These are phyloP conservation scores for Lathyrus tuberosus DNA, from an alignment of 306 rosid species.

Conservation along the genomic window DNA sequence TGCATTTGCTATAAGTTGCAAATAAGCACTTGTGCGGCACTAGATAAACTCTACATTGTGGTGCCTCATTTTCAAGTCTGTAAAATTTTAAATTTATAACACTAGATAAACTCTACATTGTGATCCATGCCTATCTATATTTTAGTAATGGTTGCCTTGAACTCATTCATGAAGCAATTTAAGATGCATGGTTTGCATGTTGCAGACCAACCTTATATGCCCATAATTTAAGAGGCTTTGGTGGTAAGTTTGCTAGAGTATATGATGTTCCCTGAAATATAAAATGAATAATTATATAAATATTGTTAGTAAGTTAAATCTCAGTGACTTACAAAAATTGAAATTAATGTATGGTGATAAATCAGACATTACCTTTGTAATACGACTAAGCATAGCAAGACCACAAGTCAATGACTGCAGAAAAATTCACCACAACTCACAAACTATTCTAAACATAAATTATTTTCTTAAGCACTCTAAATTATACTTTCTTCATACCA, in stretches of 20 bases:
- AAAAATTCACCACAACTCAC: no score
- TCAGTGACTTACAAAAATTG: background rate
- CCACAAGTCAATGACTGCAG: slow-evolving; percentile 90
- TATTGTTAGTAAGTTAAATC: slow-evolving; percentile 12
- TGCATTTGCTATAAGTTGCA: no score
- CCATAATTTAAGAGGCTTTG: slow-evolving; percentile 90
- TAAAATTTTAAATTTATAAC: slow-evolving; percentile 30
- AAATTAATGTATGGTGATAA: slow-evolving; percentile 15
- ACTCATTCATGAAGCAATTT: slow-evolving; percentile 16
- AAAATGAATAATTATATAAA: background rate
- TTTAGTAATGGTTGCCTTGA: background rate
- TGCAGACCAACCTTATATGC: slow-evolving; percentile 81
- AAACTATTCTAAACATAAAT: no score
- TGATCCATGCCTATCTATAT: no score
- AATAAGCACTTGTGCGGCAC: no score
- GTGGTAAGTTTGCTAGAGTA: slow-evolving; percentile 78
- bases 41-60: no score
- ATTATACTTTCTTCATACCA: no score
- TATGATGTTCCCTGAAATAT: slow-evolving; percentile 71
- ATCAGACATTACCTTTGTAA: slow-evolving; percentile 58
- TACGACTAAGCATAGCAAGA: slow-evolving; percentile 72
- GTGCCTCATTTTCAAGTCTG: background rate
- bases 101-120: slow-evolving; percentile 27
- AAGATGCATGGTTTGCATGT: slow-evolving; percentile 10
- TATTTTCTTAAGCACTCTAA: no score